Percentiles rank a stretch among this genome's conserved stretches.
phyloP scores from a whole-genome alignment of 129 eudicot genomes.

The Erigeron canadensis region DNA sequence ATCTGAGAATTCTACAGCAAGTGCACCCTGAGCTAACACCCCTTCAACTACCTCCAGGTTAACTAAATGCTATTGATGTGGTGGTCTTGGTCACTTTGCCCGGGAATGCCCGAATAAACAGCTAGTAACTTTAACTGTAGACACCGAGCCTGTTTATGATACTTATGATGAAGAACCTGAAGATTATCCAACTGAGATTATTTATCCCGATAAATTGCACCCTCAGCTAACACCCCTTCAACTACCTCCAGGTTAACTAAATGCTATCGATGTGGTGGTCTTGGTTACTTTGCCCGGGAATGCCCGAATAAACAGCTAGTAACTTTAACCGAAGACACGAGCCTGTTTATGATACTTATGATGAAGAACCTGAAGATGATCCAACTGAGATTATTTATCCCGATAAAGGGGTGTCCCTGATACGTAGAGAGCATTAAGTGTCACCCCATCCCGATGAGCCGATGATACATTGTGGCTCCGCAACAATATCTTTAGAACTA shows the following conservation, averaged over 20 bases:
- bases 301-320: not conserved
- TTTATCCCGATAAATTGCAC: too few relatives aligned
- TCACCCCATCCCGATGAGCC: too few relatives aligned
- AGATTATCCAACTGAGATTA: too few relatives aligned
- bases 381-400: not conserved
- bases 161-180: not conserved
- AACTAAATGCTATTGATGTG: not conserved
- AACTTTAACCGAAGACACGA: not conserved
- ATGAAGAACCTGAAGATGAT: not conserved
- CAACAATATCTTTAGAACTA: too few relatives aligned
- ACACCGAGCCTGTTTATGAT: not conserved
- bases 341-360: not conserved
- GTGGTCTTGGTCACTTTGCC: not conserved
- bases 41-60: not conserved
- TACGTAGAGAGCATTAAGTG: too few relatives aligned
- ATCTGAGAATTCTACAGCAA: not conserved
- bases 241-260: not conserved
- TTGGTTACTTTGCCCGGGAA: not conserved
- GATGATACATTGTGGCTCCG: not conserved
- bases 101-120: not conserved
- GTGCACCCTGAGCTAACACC: not conserved
- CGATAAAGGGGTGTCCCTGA: too few relatives aligned
- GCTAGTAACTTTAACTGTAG: not conserved
- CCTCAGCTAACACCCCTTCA: not conserved
- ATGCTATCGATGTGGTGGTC: not conserved